A percentile compares a stretch with the other conserved stretches of the same genome.
Conservation (phyloP, 352 stramenopile genomes). For the Thalassiosira ordinaria region DNA sequence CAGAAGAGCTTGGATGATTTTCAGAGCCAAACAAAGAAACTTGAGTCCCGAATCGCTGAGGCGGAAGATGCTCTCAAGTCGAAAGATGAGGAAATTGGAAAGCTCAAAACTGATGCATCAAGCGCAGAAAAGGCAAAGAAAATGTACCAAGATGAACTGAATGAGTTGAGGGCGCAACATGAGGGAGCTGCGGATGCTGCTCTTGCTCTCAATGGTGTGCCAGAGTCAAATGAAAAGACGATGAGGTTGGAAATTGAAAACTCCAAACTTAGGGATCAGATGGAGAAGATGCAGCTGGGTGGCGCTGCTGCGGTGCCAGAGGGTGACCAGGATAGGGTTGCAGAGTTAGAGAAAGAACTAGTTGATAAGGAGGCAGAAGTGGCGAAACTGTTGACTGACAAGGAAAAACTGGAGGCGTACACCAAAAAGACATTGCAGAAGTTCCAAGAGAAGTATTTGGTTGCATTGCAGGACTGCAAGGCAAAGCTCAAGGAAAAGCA, state of each 20-base stretch:
- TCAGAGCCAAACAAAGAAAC: conserved; percentile 56
- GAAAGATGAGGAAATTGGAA: conserved; percentile 64
- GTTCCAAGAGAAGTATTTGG: conserved; percentile 87
- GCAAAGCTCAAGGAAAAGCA: conserved; percentile 85
- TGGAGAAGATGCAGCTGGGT: conserved; percentile 54
- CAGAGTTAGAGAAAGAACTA: conserved; percentile 49
- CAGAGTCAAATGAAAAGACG: conserved; percentile 64
- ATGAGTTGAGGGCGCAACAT: conserved; percentile 73
- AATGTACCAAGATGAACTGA: conserved; percentile 79
- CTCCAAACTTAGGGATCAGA: conserved; percentile 68
- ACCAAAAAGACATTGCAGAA: conserved; percentile 84
- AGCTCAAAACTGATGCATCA: conserved; percentile 67
- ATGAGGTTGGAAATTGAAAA: conserved; percentile 81
- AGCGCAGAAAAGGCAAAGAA: conserved; percentile 78
- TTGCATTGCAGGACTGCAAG: conserved; percentile 84
- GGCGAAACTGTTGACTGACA: conserved; percentile 78
- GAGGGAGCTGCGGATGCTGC: conserved; percentile 43
- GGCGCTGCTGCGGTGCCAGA: conserved; percentile 20
- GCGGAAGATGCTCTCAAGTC: conserved; percentile 49
- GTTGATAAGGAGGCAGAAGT: conserved; percentile 72
- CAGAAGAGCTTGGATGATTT: conserved; percentile 73
- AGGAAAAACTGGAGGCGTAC: conserved; percentile 84
- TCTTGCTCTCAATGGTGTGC: conserved; percentile 29
- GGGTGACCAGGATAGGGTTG: conserved; percentile 15
- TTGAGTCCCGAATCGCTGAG: conserved; percentile 61